Conservation (phyloP, 2,329 filamentous ascomycete genomes). For the Talaromyces marneffei region DNA sequence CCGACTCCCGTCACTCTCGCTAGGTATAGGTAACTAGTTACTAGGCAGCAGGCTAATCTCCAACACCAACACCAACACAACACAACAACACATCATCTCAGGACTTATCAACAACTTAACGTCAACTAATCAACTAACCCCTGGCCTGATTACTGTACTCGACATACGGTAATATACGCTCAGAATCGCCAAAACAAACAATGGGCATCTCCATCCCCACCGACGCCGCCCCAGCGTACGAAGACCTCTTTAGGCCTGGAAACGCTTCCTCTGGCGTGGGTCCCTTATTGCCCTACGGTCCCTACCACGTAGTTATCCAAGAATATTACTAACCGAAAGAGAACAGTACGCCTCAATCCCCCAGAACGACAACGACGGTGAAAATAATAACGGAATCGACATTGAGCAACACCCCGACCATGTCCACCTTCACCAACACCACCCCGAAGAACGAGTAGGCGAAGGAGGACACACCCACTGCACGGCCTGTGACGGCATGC, state of each 20-base stretch:
- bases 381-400: not conserved
- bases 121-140: not conserved
- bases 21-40: too few species aligned
- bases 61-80: too few species aligned
- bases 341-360: not conserved
- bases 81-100: not conserved
- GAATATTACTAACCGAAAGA: not conserved
- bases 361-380: not conserved
- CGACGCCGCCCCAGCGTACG: constrained; percentile 2
- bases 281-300: not conserved
- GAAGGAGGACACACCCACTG: constrained; percentile 1
- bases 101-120: not conserved
- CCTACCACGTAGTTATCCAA: too few species aligned
- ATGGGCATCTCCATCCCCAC: not conserved
- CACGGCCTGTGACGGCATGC: not conserved
- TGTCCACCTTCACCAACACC: not conserved
- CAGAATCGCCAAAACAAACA: not conserved
- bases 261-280: constrained; percentile 1
- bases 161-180: too few species aligned
- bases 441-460: not conserved
- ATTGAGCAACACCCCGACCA: not conserved
- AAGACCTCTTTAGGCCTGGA: not conserved
- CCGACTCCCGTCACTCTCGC: too few species aligned
- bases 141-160: too few species aligned
- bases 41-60: not conserved